Evolutionary conservation across 805 yeast species (phyloP), one percentile per base, ranked within the genome.

Genomic region (Schizosaccharomyces lindneri): DNA sequence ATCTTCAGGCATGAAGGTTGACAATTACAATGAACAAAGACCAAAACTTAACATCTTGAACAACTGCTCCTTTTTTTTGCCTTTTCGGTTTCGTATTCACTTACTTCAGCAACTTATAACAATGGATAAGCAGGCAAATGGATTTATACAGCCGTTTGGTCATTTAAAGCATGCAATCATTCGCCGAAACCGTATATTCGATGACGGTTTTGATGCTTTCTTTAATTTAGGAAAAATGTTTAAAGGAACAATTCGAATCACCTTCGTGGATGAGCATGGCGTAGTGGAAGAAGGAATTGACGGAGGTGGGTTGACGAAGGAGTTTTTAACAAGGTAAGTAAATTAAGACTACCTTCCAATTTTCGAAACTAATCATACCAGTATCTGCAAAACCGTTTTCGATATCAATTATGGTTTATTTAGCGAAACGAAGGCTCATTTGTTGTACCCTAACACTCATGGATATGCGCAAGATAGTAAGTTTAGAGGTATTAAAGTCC

Each of bases 241-340:
- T 69, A 87, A 85, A 66, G 68, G 76, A 7, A 75, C 74, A 43
- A 70, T 89, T 9, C 73, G 78, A 0, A 87, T 93, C 1, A 76
- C 77, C 17, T 88, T 93, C 68, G 73, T 74, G 46, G 85, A 86
- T 67, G 79, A 84, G 62, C 80, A 82, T 71, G 95, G 89, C 1
- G 74, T 73, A 17, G 78, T 74, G 43, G 97, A 90, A 69, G 87
- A 83, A 0, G 98, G 98, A 0, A 84, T 90, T 55, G 98, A 90
- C 70, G 98, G 98, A 6, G 98, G 97, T 13, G 98, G 98, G 1
- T 74, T 90, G 29, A 89, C 97, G 0, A 89, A 90, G 69, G 98
- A 90, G 67, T 81, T 93, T 64, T 72, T 90, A 62, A 87, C 90
- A 1, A 75, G 41, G 41, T 36, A 13, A 6, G 41, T 7, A 36